Evolutionary conservation across 306 rosid genomes (phyloP).

Genomic region (Carpinus fangiana): DNA sequence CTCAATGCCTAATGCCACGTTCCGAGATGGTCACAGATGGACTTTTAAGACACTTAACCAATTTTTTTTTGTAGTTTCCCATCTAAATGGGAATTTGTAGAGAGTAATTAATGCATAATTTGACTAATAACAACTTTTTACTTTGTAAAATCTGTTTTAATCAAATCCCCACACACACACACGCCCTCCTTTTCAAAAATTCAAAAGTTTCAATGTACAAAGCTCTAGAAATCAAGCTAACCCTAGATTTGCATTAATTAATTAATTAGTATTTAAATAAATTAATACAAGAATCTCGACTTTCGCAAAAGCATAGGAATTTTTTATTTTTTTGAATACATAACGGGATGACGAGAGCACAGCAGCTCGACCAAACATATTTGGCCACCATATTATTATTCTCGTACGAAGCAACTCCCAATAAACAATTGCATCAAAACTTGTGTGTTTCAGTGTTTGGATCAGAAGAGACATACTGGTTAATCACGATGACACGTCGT

Average conservation of each 20-base stretch:
- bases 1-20: neutral
- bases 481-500: too few relatives aligned
- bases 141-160: neutral
- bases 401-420: conserved; percentile 35
- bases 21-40: conserved; percentile 29
- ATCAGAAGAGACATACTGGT: conserved; percentile 24
- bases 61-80: conserved; percentile 13
- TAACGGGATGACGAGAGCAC: conserved; percentile 51
- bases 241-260: conserved; percentile 28
- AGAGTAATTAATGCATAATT: conserved; percentile 33
- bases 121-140: conserved; percentile 15
- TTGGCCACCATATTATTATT: conserved; percentile 21
- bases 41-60: conserved; percentile 4
- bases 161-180: neutral
- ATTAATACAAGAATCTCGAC: conserved; percentile 4
- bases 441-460: conserved; percentile 29
- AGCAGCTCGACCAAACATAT: conserved; percentile 1
- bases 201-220: conserved; percentile 23
- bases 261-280: conserved; percentile 20
- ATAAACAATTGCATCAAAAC: conserved; percentile 24
- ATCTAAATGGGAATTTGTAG: conserved; percentile 13
- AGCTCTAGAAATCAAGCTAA: conserved; percentile 18
- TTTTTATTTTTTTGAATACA: conserved; percentile 7
- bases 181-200: conserved; percentile 24
- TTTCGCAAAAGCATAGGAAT: conserved; percentile 12